Evolutionary conservation across 352 stramenopile species (phyloP), one percentile per base, ranked within the genome.

Genomic region (Phytophthora brassicae): DNA sequence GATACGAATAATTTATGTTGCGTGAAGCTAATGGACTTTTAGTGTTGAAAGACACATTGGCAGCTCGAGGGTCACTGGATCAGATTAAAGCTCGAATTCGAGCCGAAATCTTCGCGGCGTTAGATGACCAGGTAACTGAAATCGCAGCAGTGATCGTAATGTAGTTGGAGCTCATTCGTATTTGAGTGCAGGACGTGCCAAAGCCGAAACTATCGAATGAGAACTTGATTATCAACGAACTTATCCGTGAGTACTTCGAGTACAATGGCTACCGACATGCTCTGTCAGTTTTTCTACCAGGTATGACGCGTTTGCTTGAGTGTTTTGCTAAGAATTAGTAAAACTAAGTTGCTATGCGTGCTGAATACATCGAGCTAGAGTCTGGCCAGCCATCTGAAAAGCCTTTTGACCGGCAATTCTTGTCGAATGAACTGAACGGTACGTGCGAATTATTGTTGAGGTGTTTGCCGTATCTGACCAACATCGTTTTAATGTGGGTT

Each of bases 161-260:
- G 29, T 22, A n/a, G 19, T 16, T 22, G 19, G 20, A 9, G 29
- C 14, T 39, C 6, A 45, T 55, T 23, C 47, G 28, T 19, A 26
- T 17, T 13, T 64, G 52, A 46, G 23, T n/a, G n/a, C 22, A 69
- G 67, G 58, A 70, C 13, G 74, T 79, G 0, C 77, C 81, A 0
- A 92, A 89, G 49, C 89, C 88, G 19, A 89, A 81, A 42, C 67
- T 97, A 1, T 95, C 85, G 17, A 97, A 95, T 61, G 92, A 98
- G 43, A 98, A 97, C 65, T 73, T 98, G 39, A 68, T 98, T 43
- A 95, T 98, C 55, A 98, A 98, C 61, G 92, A 98, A 74, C 74
- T 98, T 19, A 95, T 98, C 47, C 79, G 89, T 6, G 94, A 98
- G 43, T 98, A 98, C 65, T 70, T 98, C 9, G 77, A 92, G 47